Evolutionary conservation across 2,329 filamentous ascomycete genomes (phyloP).

Genomic region (Fusarium anthophilum): DNA sequence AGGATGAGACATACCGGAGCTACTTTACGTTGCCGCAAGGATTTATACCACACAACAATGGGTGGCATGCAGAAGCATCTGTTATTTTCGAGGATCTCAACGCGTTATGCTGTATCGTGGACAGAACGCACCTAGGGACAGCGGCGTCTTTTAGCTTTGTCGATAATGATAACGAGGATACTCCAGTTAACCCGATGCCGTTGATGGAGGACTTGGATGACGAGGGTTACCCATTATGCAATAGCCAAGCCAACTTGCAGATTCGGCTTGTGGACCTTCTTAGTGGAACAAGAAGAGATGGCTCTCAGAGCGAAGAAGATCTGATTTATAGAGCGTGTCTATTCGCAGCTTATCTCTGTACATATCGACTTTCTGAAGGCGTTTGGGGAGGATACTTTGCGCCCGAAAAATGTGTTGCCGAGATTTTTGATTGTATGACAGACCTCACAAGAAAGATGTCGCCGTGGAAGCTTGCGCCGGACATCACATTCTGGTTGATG

Average conservation of each 20-base stretch:
- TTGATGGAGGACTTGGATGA: slow-evolving; percentile 8
- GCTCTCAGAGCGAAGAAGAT: neutral
- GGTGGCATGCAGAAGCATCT: neutral
- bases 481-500: neutral
- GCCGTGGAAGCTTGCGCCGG: neutral
- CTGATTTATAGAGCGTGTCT: slow-evolving; percentile 2
- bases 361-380: slow-evolving; percentile 3
- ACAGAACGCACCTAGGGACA: neutral
- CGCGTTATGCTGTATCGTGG: neutral
- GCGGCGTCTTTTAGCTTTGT: rapidly evolving
- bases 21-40: neutral
- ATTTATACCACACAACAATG: rapidly evolving
- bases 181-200: rapidly evolving
- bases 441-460: neutral
- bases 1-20: neutral
- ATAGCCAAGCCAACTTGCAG: slow-evolving; percentile 4
- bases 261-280: slow-evolving; percentile 2
- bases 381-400: neutral
- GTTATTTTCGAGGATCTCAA: neutral
- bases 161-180: rapidly evolving
- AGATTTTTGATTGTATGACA: neutral
- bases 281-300: neutral
- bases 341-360: slow-evolving; percentile 10
- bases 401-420: neutral
- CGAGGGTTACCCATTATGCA: neutral